phyloP scores from a whole-genome alignment of 176 grass and related monocot genomes.

The Saccharum spontaneum region DNA sequence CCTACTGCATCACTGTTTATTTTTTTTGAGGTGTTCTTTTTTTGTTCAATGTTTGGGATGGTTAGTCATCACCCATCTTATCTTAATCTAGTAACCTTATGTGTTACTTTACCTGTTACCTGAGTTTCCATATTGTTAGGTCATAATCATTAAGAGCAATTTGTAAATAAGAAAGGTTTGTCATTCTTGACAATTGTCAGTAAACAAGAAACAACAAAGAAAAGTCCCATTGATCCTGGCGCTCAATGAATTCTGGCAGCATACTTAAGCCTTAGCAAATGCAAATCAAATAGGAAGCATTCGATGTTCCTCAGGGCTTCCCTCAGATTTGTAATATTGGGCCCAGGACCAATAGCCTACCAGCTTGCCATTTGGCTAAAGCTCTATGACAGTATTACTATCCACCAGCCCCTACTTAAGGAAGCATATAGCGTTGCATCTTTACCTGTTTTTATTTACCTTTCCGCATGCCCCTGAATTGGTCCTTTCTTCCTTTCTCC shows the following conservation, averaged over 20 bases:
- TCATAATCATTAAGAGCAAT: background rate
- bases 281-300: background rate
- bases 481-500: conserved; percentile 15
- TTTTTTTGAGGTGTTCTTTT: background rate
- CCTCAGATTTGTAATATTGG: background rate
- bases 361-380: background rate
- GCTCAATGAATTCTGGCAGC: background rate
- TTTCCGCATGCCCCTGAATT: conserved; percentile 1
- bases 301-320: background rate
- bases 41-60: background rate
- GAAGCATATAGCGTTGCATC: background rate
- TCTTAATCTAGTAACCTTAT: background rate
- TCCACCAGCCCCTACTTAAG: background rate
- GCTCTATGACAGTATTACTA: background rate
- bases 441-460: conserved; percentile 6
- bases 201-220: background rate
- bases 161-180: background rate
- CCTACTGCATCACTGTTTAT: background rate
- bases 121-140: background rate
- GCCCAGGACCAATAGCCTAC: background rate
- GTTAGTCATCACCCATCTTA: background rate
- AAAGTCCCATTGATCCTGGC: background rate
- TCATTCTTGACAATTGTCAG: background rate
- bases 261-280: background rate
- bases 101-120: background rate